Percentiles rank a stretch among this genome's conserved stretches.
Conservation (phyloP, 225 moss, liverwort and hornwort species). For the Thuidium tamariscinum region DNA sequence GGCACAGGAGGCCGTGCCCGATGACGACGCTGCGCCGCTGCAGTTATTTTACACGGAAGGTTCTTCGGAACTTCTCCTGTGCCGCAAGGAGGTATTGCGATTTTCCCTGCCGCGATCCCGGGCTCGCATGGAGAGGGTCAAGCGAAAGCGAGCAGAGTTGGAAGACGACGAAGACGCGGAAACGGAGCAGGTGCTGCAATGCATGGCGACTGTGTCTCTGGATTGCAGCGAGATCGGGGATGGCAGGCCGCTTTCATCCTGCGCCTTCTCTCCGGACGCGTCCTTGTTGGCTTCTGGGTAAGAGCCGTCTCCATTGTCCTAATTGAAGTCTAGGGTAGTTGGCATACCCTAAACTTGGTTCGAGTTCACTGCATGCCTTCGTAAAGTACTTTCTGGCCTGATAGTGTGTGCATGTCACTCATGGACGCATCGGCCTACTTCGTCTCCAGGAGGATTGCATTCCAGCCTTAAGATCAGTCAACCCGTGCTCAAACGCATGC, state of each 20-base stretch:
- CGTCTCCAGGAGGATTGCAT: neutral
- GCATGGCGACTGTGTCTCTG: slow-evolving; percentile 54
- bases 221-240: slow-evolving; percentile 91
- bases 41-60: slow-evolving; percentile 74
- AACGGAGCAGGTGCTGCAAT: slow-evolving; percentile 48
- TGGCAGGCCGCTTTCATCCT: slow-evolving; percentile 79
- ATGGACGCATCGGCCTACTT: neutral
- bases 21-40: slow-evolving; percentile 51
- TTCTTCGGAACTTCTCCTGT: slow-evolving; percentile 31
- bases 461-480: neutral
- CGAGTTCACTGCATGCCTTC: neutral
- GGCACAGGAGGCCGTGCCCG: slow-evolving; percentile 53
- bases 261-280: slow-evolving; percentile 66
- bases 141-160: slow-evolving; percentile 51
- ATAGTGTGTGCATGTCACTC: neutral
- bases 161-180: slow-evolving; percentile 73
- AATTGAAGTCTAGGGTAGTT: neutral
- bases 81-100: slow-evolving; percentile 40
- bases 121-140: slow-evolving; percentile 35
- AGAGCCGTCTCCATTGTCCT: neutral
- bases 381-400: neutral
- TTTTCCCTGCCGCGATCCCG: slow-evolving; percentile 57
- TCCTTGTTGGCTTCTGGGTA: slow-evolving; percentile 72
- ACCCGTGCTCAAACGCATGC: neutral
- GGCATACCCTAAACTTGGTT: neutral